Conservation (phyloP, 805 yeast genomes). For the Ogataea nitratoaversa region DNA sequence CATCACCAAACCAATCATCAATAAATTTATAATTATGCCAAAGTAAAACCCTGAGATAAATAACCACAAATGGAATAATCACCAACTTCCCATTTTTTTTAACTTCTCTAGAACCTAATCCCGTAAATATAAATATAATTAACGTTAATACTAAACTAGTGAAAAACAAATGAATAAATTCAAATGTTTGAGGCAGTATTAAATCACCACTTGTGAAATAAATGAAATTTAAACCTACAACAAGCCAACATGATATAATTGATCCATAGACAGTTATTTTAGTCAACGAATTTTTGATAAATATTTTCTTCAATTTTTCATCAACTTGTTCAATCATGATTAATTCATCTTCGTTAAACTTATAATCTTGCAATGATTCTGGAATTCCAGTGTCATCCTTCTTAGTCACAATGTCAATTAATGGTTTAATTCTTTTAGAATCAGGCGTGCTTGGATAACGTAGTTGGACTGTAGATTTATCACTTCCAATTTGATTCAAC, state of each 20-base stretch:
- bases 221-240: neutral
- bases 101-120: slow-evolving; percentile 15
- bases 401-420: neutral
- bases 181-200: slow-evolving; percentile 4
- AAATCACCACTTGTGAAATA: neutral
- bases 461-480: neutral
- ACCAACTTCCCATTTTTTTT: slow-evolving; percentile 6
- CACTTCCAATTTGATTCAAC: neutral
- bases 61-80: slow-evolving; percentile 8
- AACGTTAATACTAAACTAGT: slow-evolving; percentile 5
- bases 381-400: neutral
- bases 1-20: slow-evolving; percentile 20
- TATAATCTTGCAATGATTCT: neutral
- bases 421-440: neutral
- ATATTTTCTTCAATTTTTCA: slow-evolving; percentile 1
- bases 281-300: slow-evolving; percentile 3
- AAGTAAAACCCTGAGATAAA: slow-evolving; percentile 9
- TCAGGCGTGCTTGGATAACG: slow-evolving; percentile 1
- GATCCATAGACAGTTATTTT: slow-evolving; percentile 2
- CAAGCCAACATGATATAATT: neutral
- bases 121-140: slow-evolving; percentile 5
- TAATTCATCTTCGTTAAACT: slow-evolving; percentile 3
- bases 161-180: slow-evolving; percentile 8
- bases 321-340: slow-evolving; percentile 5
- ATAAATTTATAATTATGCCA: slow-evolving; percentile 7